phyloP scores from a whole-genome alignment of 2,329 filamentous ascomycete genomes.

The Calonectria honghensis region DNA sequence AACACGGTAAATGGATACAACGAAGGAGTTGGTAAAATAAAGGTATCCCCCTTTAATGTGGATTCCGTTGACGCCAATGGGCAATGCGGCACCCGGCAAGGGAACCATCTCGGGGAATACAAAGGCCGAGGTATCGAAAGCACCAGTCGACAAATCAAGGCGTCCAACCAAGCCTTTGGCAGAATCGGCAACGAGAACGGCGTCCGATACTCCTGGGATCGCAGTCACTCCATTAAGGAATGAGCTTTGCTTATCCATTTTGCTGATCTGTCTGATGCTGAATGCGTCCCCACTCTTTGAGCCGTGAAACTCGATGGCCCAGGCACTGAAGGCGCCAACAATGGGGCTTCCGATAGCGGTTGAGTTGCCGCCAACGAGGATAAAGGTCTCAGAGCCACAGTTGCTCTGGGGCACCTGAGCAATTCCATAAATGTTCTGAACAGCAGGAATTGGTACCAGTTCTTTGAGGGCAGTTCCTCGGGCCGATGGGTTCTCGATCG shows the following conservation, averaged over 20 bases:
- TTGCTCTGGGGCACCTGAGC: conserved; percentile 29
- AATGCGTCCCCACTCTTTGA: conserved; percentile 12
- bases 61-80: conserved; percentile 49
- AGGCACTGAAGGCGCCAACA: conserved; percentile 42
- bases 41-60: conserved; percentile 40
- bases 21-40: conserved; percentile 45
- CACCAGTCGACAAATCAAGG: conserved; percentile 36
- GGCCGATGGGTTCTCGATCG: conserved; percentile 38
- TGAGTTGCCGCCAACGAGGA: conserved; percentile 48
- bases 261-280: conserved; percentile 42
- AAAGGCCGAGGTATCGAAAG: conserved; percentile 37
- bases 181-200: conserved; percentile 44
- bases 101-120: conserved; percentile 42
- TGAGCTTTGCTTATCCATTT: conserved; percentile 32
- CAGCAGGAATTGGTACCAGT: conserved; percentile 43
- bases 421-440: conserved; percentile 47
- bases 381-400: conserved; percentile 35
- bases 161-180: conserved; percentile 35
- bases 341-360: conserved; percentile 32
- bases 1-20: conserved; percentile 45
- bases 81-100: conserved; percentile 10
- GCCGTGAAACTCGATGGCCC: conserved; percentile 37
- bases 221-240: conserved; percentile 39
- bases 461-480: conserved; percentile 31
- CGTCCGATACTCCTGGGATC: conserved; percentile 36